These are phyloP conservation scores for Rubroboletus satanas DNA, from an alignment of 768 basidiomycete genomes.

Conservation along the genomic window DNA sequence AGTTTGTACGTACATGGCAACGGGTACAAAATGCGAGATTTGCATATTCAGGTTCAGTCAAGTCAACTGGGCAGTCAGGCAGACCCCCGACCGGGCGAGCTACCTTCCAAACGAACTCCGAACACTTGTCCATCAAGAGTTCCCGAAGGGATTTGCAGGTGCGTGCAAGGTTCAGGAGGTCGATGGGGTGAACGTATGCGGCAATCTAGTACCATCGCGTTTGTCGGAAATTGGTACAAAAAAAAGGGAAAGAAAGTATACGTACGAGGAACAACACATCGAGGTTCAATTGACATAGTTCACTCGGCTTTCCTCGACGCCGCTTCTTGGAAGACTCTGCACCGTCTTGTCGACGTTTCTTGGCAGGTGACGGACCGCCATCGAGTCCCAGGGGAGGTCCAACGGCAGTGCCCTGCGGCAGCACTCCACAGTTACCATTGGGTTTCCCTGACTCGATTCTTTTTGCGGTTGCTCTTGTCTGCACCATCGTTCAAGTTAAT, in stretches of 20 bases:
- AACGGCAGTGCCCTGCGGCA: too few species aligned
- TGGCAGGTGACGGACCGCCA: background rate
- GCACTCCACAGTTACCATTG: too few species aligned
- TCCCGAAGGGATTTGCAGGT: slow-evolving; percentile 36
- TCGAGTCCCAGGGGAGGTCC: background rate
- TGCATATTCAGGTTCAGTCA: slow-evolving; percentile 42
- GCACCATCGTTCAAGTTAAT: background rate
- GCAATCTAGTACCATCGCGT: slow-evolving; percentile 31
- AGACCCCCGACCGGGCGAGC: slow-evolving; percentile 34
- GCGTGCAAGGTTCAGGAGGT: slow-evolving; percentile 31
- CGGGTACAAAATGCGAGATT: slow-evolving; percentile 31
- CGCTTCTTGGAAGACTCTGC: background rate
- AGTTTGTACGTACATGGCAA: slow-evolving; percentile 13
- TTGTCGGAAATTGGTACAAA: background rate
- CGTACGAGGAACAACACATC: slow-evolving; percentile 7
- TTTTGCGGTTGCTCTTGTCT: background rate
- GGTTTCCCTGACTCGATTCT: background rate
- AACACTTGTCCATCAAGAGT: slow-evolving; percentile 30
- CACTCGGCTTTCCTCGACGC: background rate
- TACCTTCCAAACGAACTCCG: slow-evolving; percentile 24
- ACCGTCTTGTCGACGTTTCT: background rate
- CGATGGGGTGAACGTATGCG: slow-evolving; percentile 33
- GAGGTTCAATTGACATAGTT: slow-evolving; percentile 1
- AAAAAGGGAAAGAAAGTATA: background rate
- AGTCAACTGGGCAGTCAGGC: slow-evolving; percentile 40